Evolutionary conservation across 1,284 basidiomycete genomes (phyloP).

Genomic region (Microbotryum intermedium): DNA sequence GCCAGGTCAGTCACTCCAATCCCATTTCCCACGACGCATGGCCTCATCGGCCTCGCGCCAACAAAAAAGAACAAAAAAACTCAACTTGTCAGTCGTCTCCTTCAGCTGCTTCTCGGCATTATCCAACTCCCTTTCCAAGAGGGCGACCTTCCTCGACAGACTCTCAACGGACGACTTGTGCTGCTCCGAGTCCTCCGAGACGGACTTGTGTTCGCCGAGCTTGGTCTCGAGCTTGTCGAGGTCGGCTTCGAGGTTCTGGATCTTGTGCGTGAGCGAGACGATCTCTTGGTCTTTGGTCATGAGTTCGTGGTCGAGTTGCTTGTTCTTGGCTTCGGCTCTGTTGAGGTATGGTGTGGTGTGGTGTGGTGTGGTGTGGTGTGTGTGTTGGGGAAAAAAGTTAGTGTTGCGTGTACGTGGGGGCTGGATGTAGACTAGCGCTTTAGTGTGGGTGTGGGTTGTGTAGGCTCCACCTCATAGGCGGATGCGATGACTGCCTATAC

Average conservation of each 20-base stretch:
- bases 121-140: constrained; percentile 93
- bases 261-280: constrained; percentile 69
- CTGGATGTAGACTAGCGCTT: too few species aligned
- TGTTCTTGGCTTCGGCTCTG: constrained; percentile 70
- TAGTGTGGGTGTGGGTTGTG: too few species aligned
- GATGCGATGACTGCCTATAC: background rate
- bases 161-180: constrained; percentile 68
- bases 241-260: constrained; percentile 59
- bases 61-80: constrained; percentile 40
- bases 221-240: constrained; percentile 70
- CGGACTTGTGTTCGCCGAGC: constrained; percentile 61
- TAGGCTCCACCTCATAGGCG: too few species aligned
- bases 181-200: constrained; percentile 61
- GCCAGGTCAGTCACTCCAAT: background rate
- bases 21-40: too few species aligned
- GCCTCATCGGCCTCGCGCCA: background rate
- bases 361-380: background rate
- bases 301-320: constrained; percentile 56
- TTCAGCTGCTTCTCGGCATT: constrained; percentile 92
- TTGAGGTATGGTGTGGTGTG: background rate
- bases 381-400: background rate
- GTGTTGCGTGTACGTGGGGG: background rate
- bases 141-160: constrained; percentile 73
- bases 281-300: constrained; percentile 85
- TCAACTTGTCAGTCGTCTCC: constrained; percentile 91